Evolutionary conservation across 2,329 filamentous ascomycete genomes (phyloP).

Genomic region (Zalaria obscura): DNA sequence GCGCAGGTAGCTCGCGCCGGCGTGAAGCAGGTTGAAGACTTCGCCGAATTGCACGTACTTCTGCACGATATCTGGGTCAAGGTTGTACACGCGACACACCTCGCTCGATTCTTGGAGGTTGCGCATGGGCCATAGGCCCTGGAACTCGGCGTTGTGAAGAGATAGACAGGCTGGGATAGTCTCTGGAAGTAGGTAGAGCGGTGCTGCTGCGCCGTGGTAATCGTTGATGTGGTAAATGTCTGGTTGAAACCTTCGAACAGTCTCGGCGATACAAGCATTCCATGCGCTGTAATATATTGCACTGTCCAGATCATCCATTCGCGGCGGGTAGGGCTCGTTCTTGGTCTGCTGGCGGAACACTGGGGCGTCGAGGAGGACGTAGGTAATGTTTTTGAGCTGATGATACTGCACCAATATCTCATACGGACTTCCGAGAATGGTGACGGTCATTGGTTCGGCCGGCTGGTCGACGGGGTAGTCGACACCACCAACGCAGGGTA

Average conservation of each 20-base stretch:
- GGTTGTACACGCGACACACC: constrained; percentile 51
- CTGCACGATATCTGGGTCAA: constrained; percentile 40
- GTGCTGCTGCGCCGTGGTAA: constrained; percentile 49
- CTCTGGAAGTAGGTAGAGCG: constrained; percentile 48
- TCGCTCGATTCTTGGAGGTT: constrained; percentile 46
- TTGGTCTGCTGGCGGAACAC: constrained; percentile 52
- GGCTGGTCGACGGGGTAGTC: constrained; percentile 47
- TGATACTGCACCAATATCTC: constrained; percentile 52
- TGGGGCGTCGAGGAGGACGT: constrained; percentile 51
- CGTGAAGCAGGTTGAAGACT: constrained; percentile 54
- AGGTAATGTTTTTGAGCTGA: constrained; percentile 49
- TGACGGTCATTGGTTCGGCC: constrained; percentile 48
- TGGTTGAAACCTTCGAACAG: constrained; percentile 47
- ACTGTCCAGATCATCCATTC: constrained; percentile 56
- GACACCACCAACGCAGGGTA: constrained; percentile 43
- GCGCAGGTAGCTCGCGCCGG: constrained; percentile 51
- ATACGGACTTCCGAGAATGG: constrained; percentile 45
- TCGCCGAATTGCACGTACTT: constrained; percentile 55
- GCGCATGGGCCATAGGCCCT: constrained; percentile 55
- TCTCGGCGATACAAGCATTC: constrained; percentile 55
- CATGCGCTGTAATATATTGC: constrained; percentile 57
- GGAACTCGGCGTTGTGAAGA: constrained; percentile 56
- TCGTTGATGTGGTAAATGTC: constrained; percentile 56
- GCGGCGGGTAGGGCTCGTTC: constrained; percentile 48
- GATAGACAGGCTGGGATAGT: constrained; percentile 49